These are phyloP conservation scores for Ilyonectria sp. DNA, from an alignment of 2,329 filamentous ascomycete genomes.

Conservation along the genomic window DNA sequence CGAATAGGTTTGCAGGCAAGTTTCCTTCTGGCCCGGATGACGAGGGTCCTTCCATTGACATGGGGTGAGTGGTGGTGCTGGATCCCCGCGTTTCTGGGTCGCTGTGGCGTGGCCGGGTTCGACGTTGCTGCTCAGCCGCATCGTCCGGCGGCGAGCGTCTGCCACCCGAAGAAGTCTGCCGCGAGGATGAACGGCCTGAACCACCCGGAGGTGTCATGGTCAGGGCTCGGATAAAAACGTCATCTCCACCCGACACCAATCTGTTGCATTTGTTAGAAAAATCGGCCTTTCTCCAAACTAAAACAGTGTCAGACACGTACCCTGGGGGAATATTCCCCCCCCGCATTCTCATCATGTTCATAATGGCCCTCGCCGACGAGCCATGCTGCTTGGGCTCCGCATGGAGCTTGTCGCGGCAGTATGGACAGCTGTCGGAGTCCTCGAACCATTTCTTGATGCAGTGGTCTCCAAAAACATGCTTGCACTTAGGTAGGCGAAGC, in stretches of 20 bases:
- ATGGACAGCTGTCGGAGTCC: constrained; percentile 74
- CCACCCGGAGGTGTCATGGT: constrained; percentile 22
- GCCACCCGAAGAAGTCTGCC: constrained; percentile 33
- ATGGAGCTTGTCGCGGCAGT: constrained; percentile 74
- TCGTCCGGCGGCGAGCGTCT: constrained; percentile 51
- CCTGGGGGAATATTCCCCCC: constrained; percentile 39
- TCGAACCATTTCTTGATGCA: constrained; percentile 78
- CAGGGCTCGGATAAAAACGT: constrained; percentile 36
- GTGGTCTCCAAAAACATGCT: constrained; percentile 74
- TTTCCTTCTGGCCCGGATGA: constrained; percentile 5
- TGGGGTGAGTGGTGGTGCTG: constrained; percentile 2
- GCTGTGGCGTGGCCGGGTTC: constrained; percentile 48
- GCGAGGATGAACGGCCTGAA: constrained; percentile 31
- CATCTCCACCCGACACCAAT: constrained; percentile 35
- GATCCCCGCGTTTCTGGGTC: constrained; percentile 28
- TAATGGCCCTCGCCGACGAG: constrained; percentile 46
- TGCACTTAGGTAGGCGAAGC: constrained; percentile 72
- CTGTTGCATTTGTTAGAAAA: constrained; percentile 35
- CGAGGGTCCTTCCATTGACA: constrained; percentile 2
- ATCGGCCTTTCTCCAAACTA: not conserved
- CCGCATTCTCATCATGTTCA: constrained; percentile 51
- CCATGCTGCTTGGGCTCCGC: constrained; percentile 58
- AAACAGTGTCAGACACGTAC: constrained; percentile 35
- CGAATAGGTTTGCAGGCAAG: not conserved
- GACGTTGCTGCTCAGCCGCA: constrained; percentile 46